Evolutionary conservation across 768 basidiomycete genomes (phyloP).

Genomic region (Mycena rosella): DNA sequence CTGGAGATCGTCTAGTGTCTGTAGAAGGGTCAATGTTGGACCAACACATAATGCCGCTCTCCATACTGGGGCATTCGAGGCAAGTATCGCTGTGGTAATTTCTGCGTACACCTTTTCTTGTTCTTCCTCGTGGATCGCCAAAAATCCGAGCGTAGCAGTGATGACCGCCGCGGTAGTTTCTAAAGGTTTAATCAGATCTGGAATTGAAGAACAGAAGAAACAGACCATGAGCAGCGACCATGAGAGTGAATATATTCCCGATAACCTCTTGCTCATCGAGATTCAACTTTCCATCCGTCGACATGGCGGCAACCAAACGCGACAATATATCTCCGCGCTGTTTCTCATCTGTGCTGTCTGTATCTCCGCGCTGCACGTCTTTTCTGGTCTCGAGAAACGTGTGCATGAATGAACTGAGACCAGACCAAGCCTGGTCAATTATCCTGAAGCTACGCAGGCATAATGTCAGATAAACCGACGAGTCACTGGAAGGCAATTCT

Average conservation of each 20-base stretch:
- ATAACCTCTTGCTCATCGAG: slow-evolving; percentile 20
- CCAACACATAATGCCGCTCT: neutral
- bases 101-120: slow-evolving; percentile 10
- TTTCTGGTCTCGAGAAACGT: slow-evolving; percentile 6
- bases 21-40: neutral
- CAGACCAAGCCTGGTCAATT: slow-evolving; percentile 7
- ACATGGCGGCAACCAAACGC: slow-evolving; percentile 16
- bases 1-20: slow-evolving; percentile 9
- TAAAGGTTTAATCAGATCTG: neutral
- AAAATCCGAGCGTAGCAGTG: slow-evolving; percentile 9
- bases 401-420: slow-evolving; percentile 19
- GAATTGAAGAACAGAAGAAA: neutral
- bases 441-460: neutral
- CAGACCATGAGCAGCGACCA: slow-evolving; percentile 20
- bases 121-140: slow-evolving; percentile 11
- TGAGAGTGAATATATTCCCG: slow-evolving; percentile 19
- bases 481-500: neutral
- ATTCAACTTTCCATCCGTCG: slow-evolving; percentile 3
- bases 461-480: neutral
- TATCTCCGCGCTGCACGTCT: neutral
- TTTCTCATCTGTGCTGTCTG: neutral
- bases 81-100: neutral
- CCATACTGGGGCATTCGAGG: neutral
- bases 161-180: slow-evolving; percentile 14
- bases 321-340: slow-evolving; percentile 21